Evolutionary conservation across 2,329 filamentous ascomycete species (phyloP).

Genomic region (Cordyceps cateniannulata): DNA sequence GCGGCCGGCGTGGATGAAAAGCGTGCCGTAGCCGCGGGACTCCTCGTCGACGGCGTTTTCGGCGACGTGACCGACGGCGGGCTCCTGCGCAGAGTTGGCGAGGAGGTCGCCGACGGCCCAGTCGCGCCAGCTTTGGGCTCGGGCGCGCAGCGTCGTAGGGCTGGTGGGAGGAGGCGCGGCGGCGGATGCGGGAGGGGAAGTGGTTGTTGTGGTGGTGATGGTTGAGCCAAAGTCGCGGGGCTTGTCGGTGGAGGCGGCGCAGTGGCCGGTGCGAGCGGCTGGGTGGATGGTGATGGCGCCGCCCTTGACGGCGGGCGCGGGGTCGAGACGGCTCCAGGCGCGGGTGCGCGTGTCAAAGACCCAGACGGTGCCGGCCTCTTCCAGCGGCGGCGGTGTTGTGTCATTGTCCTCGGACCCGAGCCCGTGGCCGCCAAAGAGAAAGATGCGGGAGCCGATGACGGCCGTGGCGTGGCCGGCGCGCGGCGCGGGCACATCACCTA

Average conservation of each 20-base stretch:
- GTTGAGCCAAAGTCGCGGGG: constrained; percentile 41
- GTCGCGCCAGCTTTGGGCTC: constrained; percentile 43
- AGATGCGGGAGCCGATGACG: constrained; percentile 62
- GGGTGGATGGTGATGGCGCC: constrained; percentile 41
- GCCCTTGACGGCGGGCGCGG: constrained; percentile 40
- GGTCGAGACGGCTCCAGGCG: constrained; percentile 59
- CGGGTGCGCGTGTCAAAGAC: constrained; percentile 60
- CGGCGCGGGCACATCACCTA: constrained; percentile 51
- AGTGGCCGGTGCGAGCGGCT: constrained; percentile 64
- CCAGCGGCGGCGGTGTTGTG: constrained; percentile 51
- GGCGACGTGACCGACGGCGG: constrained; percentile 49
- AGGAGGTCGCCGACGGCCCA: constrained; percentile 50
- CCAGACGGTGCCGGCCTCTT: constrained; percentile 72
- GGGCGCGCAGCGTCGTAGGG: neutral
- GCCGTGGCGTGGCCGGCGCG: constrained; percentile 69
- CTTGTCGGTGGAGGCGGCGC: constrained; percentile 49
- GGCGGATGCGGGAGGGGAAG: neutral
- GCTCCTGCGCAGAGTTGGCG: constrained; percentile 52
- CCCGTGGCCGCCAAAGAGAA: constrained; percentile 69
- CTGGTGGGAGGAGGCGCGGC: neutral
- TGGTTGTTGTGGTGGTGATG: neutral
- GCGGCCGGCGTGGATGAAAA: constrained; percentile 74
- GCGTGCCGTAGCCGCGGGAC: constrained; percentile 55
- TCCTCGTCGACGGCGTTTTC: constrained; percentile 54
- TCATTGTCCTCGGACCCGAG: constrained; percentile 44